Evolutionary conservation across 345 rosid species (phyloP).

Genomic region (Mercurialis annua): DNA sequence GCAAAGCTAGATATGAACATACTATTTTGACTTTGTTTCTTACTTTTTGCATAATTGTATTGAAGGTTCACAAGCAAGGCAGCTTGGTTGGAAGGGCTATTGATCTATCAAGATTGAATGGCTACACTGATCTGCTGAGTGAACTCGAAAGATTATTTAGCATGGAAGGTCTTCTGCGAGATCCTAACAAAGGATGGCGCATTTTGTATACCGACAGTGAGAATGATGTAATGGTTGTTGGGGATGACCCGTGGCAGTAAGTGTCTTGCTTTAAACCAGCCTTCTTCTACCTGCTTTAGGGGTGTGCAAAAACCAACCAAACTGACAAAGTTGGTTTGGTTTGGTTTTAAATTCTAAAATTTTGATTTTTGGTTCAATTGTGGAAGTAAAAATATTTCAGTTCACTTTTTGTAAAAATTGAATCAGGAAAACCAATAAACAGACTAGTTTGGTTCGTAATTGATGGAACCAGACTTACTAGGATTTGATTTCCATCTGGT

Average conservation of each 20-base stretch:
- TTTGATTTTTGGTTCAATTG: too few species aligned
- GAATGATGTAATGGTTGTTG: slow-evolving; percentile 90
- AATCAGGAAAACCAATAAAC: too few species aligned
- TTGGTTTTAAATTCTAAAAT: too few species aligned
- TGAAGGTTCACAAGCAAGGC: slow-evolving; percentile 96
- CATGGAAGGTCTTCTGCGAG: slow-evolving; percentile 80
- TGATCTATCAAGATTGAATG: slow-evolving; percentile 68
- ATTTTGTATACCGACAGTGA: slow-evolving; percentile 85
- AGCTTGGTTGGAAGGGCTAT: slow-evolving; percentile 89
- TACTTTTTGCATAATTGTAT: slow-evolving; percentile 9
- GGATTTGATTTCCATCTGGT: too few species aligned
- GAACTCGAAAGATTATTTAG: slow-evolving; percentile 75
- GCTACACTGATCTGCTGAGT: slow-evolving; percentile 59
- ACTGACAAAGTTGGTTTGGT: too few species aligned
- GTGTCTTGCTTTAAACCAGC: slow-evolving; percentile 26
- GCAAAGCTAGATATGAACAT: slow-evolving; percentile 8
- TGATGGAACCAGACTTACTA: too few species aligned
- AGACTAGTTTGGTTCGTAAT: too few species aligned
- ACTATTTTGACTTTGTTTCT: slow-evolving; percentile 16
- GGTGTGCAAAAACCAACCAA: too few species aligned
- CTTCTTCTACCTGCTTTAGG: not conserved
- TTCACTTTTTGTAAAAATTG: too few species aligned
- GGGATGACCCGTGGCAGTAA: slow-evolving; percentile 97
- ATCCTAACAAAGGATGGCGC: slow-evolving; percentile 80
- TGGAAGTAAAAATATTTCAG: too few species aligned